These are phyloP conservation scores for Miscanthus lutarioriparius DNA, from an alignment of 176 grass and related monocot genomes.

Conservation along the genomic window DNA sequence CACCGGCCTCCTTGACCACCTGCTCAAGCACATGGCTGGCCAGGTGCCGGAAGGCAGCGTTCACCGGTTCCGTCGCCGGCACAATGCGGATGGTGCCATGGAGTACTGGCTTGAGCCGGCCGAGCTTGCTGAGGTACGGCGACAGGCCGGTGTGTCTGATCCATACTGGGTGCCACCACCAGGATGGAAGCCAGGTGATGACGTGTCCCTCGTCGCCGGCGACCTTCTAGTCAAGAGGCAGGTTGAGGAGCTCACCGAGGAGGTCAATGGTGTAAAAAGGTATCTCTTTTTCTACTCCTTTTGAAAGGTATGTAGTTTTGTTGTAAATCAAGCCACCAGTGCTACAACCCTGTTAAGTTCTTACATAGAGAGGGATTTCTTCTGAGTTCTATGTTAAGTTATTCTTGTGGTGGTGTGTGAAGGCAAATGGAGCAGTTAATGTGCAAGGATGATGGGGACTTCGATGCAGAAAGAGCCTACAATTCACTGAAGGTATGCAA, in stretches of 20 bases:
- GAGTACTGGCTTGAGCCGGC: slow-evolving; percentile 97
- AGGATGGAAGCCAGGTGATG: slow-evolving; percentile 77
- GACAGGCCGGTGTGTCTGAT: slow-evolving; percentile 65
- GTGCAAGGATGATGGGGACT: slow-evolving; percentile 39
- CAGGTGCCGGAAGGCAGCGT: slow-evolving; percentile 56
- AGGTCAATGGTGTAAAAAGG: slow-evolving; percentile 54
- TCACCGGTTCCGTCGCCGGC: slow-evolving; percentile 68
- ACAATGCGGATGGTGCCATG: slow-evolving; percentile 86
- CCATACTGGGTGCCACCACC: slow-evolving; percentile 75
- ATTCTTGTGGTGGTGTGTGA: slow-evolving; percentile 24
- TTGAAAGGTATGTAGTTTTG: no score
- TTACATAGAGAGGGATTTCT: background rate
- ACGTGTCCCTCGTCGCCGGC: slow-evolving; percentile 41
- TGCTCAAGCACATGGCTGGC: slow-evolving; percentile 86
- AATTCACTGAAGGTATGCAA: slow-evolving; percentile 42
- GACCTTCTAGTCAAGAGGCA: slow-evolving; percentile 57
- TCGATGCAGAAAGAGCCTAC: slow-evolving; percentile 39
- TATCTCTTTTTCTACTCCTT: slow-evolving; percentile 4
- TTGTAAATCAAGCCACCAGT: background rate
- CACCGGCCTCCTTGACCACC: slow-evolving; percentile 87
- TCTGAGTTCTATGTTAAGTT: slow-evolving; percentile 4
- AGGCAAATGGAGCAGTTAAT: slow-evolving; percentile 53
- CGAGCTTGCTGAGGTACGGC: slow-evolving; percentile 57
- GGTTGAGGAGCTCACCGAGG: slow-evolving; percentile 62
- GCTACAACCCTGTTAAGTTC: background rate